Evolutionary conservation across 345 rosid genomes (phyloP), one percentile per base, ranked within the genome.

Genomic region (Schrenkiella parvula): DNA sequence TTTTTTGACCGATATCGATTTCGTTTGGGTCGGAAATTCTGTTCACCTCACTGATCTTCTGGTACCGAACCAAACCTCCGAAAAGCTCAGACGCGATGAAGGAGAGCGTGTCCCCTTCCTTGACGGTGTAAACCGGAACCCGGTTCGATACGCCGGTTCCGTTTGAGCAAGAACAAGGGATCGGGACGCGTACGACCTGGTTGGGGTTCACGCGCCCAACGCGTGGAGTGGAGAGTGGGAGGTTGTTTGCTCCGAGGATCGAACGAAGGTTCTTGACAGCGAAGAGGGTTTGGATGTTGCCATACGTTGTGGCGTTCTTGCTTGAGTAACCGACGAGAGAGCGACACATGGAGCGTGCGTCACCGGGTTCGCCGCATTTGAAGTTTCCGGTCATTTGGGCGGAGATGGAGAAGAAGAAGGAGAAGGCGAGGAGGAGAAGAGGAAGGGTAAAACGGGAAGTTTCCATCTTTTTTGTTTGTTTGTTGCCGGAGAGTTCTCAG

Each of bases 141-240:
- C 43, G 42, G 78, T 51, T 43, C 19, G 96, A 85, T 18, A 68
- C 67, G 0, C 93, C 93, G 22, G 83, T 81, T 74, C 82, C 82
- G 71, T 82, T 81, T 19, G 77, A 78, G 80, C 96, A 90, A 23
- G 47, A 19, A 70, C 96, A 90, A 25, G 85, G 74, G 83, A 90
- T 75, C 39, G 93, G 93, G 74, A 90, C 60, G 14, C 53, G 47
- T 43, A 87, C 19, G 72, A 76, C 60, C 50, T 81, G 68, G 60
- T 66, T 46, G 0, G 67, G 63, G 26, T 35, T 32, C 17, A 79
- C 61, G 13, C 1, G 35, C 10, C 14, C n/a, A 0, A 1, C 8
- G 38, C 78, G 68, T 13, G 32, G 8, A n/a, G 89, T 83, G 39
- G 80, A 44, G 60, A 51, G 77, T 11, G 83, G 78, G 54, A 84